Base-by-base conservation (phyloP, 1,139 yeast species). In the Groenewaldozyma auringiensis region DNA sequence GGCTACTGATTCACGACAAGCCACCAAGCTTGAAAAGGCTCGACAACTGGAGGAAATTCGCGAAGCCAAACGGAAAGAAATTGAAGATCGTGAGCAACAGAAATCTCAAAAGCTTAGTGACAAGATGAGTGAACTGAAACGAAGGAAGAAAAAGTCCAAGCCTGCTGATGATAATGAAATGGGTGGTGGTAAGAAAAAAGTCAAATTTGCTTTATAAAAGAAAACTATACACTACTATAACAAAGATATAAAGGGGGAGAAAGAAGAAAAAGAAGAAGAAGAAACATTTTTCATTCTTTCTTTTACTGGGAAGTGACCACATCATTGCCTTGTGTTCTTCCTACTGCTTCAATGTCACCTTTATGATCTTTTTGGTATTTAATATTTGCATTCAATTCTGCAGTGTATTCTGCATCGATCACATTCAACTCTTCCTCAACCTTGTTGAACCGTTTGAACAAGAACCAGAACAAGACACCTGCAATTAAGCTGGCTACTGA, bases 1-100 rank as follows among this genome's bases (percentile, higher is more conserved):
- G 60, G 78, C 81, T 51, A 75, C 81, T 54, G 96, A 89, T 57
- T 75, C 78, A 43, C 77, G 79, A n/a, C 82, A 84, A 58, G 96
- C 94, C 59, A 83, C 95, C 55, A 89, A 88, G 65, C 71, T 92
- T 50, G 98, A 92, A 62, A 85, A 85, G 62, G 81, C 95, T 2
- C 77, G 87, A 59, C 81, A 95, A 63, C 71, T 92, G 44, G 97
- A 92, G 63, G 95, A 85, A 58, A 78, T 92, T 53, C 75, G 98
- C 60, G 96, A 86, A 44, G 71, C 87, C 55, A 86, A 84, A 70
- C 79, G 86, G 60, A 75, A 81, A 65, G 97, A 92, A 63, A 78
- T 89, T 53, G 96, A 89, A 62, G 71, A 83, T 62, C 83, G 82
- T 62, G 96, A 89, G 57, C 75, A 75, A 46, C 79, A 71, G 35